Conservation (phyloP, 2,329 filamentous ascomycete species). For the Sporothrix globosa region DNA sequence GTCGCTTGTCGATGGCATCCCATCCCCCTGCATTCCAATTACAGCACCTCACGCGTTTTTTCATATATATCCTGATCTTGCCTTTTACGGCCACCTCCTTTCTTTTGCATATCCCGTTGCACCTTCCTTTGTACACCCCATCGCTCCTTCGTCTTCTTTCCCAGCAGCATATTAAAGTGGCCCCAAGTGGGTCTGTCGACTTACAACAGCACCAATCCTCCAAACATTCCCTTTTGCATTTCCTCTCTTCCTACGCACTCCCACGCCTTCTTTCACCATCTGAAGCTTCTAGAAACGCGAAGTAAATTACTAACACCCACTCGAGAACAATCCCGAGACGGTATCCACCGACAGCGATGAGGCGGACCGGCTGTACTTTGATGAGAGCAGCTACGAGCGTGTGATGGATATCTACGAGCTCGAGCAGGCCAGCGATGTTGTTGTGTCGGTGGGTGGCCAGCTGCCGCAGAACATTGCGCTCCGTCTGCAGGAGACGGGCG, state of each 20-base stretch:
- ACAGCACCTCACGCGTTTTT: too few relatives aligned
- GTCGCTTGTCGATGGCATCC: neutral
- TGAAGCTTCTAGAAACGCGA: neutral
- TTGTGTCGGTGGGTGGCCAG: slow-evolving; percentile 94
- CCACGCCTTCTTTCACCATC: too few relatives aligned
- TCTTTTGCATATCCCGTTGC: neutral
- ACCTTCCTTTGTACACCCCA: neutral
- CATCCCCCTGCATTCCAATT: too few relatives aligned
- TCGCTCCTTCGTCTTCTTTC: too few relatives aligned
- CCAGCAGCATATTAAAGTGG: neutral
- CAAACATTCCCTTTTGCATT: neutral
- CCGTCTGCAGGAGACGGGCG: slow-evolving; percentile 85
- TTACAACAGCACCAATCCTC: slow-evolving; percentile 2
- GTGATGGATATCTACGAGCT: slow-evolving; percentile 99
- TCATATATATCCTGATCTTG: too few relatives aligned
- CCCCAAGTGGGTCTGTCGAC: neutral
- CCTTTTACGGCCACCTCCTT: neutral
- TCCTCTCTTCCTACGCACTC: neutral
- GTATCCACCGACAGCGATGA: slow-evolving; percentile 82
- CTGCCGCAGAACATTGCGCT: slow-evolving; percentile 97
- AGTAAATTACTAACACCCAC: slow-evolving; percentile 53
- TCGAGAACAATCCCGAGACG: slow-evolving; percentile 70
- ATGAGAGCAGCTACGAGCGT: slow-evolving; percentile 93
- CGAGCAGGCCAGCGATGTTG: slow-evolving; percentile 80
- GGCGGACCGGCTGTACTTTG: slow-evolving; percentile 92